phyloP scores from a whole-genome alignment of 108 stramenopile species.

The Cyclostephanos tholiformis region DNA sequence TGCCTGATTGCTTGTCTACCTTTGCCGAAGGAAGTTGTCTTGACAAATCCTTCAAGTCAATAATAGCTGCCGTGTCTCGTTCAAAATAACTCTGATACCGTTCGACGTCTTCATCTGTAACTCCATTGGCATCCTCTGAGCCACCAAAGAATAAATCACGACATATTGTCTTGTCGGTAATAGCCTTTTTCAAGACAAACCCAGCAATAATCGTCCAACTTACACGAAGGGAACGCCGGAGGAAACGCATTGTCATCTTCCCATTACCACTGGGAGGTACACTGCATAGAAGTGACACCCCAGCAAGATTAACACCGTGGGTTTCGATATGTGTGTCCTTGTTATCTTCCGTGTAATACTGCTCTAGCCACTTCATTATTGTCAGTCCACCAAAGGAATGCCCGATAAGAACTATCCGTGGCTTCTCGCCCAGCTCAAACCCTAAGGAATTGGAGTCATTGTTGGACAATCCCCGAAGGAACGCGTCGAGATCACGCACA shows the following conservation, averaged over 20 bases:
- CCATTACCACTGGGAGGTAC: slow-evolving; percentile 89
- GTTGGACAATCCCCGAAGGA: slow-evolving; percentile 32
- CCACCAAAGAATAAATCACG: slow-evolving; percentile 54
- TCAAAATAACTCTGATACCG: slow-evolving; percentile 50
- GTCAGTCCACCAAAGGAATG: slow-evolving; percentile 55
- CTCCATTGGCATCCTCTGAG: slow-evolving; percentile 45
- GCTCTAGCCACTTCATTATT: slow-evolving; percentile 56
- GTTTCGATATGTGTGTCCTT: background rate
- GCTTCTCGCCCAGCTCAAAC: slow-evolving; percentile 29
- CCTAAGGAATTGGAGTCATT: slow-evolving; percentile 14
- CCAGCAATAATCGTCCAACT: slow-evolving; percentile 55
- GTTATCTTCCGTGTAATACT: slow-evolving; percentile 21
- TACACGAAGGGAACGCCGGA: slow-evolving; percentile 40
- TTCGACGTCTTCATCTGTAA: slow-evolving; percentile 58
- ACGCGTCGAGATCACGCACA: slow-evolving; percentile 48
- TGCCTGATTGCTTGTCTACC: slow-evolving; percentile 31
- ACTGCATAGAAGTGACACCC: slow-evolving; percentile 72
- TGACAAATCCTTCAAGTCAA: slow-evolving; percentile 52
- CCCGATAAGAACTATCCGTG: slow-evolving; percentile 38
- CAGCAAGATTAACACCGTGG: slow-evolving; percentile 41
- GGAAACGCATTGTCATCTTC: slow-evolving; percentile 53
- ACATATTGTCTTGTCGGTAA: slow-evolving; percentile 36
- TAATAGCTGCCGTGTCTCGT: slow-evolving; percentile 46
- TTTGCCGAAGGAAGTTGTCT: slow-evolving; percentile 39
- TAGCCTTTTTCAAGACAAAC: slow-evolving; percentile 56